Evolutionary conservation across 2,329 filamentous ascomycete genomes (phyloP), one percentile per base, ranked within the genome.

Genomic region (Myriosclerotinia duriaeana): DNA sequence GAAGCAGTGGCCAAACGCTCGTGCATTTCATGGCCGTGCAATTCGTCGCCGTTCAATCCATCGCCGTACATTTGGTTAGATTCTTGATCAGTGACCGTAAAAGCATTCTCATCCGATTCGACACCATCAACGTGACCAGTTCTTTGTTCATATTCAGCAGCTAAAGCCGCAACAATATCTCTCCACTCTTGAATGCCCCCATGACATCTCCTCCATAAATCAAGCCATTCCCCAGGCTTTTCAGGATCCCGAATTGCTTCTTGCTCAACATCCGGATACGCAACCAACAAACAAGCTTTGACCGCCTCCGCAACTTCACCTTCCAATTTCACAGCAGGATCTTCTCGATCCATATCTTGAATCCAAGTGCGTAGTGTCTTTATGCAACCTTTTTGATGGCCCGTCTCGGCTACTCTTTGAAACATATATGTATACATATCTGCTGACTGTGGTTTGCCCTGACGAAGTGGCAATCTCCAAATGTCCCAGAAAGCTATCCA

Each of bases 401-500:
- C 72, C 0, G 81, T 80, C 5, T 78, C 73, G 0, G 83, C 81
- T 64, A 87, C 79, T 38, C 79, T 73, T 17, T 75, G 70, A 73
- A 85, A 89, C 36, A 87, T 77, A 44, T 82, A 77, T 4, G 78
- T 75, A 73, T 91, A 91, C 69, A 89, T 79, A 20, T 74, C 74
- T n/a, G 78, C 72, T 0, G 83, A 82, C 26, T 88, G 84, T 1
- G 79, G 71, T 11, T 76, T 73, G 50, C 80, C 77, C 70, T 83
- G 81, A 52, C 83, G 79, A 17, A 87, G 77, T 5, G 85, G 81
- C 66, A 82, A 79, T 65, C 82, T 81, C 81, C 88, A 91, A 12
- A 81, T 73, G 26, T 85, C 80, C 87, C 86, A 89, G 72, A 90
- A 86, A 7, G 79, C 78, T 20, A 81, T 75, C 81, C 85, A 88